These are phyloP conservation scores for Funneliformis mosseae DNA, from an alignment of 192 early-diverging fungal genomes.

Conservation along the genomic window DNA sequence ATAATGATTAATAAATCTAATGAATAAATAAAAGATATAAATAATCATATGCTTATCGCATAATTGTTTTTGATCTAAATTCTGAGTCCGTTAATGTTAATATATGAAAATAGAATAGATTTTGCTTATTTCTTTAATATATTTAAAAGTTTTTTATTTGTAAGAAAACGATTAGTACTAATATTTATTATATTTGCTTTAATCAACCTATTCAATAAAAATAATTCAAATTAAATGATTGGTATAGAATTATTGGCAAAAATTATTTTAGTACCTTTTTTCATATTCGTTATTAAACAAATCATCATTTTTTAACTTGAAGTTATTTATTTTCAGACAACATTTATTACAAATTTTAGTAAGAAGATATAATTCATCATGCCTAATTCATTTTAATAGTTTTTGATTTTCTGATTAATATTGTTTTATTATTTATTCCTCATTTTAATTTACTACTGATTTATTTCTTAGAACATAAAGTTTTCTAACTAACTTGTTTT, in stretches of 20 bases:
- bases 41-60: background rate
- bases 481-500: too few species aligned
- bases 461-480: too few species aligned
- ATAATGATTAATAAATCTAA: too few species aligned
- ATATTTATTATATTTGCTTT: background rate
- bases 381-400: too few species aligned
- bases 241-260: background rate
- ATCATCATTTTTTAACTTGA: background rate
- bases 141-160: too few species aligned
- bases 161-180: background rate
- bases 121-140: background rate
- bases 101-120: background rate
- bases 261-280: background rate
- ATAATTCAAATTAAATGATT: background rate
- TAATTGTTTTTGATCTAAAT: background rate
- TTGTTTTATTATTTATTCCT: too few species aligned
- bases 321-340: too few species aligned
- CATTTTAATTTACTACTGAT: too few species aligned
- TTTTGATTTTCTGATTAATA: too few species aligned
- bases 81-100: background rate
- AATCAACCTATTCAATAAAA: background rate
- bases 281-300: background rate
- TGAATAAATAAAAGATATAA: conserved; percentile 11
- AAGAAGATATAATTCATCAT: too few species aligned
- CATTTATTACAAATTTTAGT: too few species aligned